These are phyloP conservation scores for Phytopythium montanum DNA, from an alignment of 352 stramenopile genomes.

Conservation along the genomic window DNA sequence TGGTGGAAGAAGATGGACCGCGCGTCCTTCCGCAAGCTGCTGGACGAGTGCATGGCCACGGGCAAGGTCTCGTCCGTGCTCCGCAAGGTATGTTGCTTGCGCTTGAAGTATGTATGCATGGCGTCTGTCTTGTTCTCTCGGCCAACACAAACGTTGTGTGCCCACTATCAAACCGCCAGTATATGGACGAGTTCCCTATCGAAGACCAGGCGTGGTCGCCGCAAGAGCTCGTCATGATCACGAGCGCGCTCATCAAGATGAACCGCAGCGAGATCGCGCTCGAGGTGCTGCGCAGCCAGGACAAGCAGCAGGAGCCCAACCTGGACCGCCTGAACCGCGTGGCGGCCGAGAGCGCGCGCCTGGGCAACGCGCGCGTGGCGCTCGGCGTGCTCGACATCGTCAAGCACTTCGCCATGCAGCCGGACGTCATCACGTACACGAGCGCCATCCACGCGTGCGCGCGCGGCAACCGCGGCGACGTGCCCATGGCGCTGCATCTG, in stretches of 20 bases:
- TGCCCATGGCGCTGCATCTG: conserved; percentile 53
- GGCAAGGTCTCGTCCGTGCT: conserved; percentile 50
- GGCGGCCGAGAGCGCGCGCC: conserved; percentile 53
- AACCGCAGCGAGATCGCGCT: conserved; percentile 57
- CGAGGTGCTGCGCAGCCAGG: conserved; percentile 58
- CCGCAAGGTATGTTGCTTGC: conserved; percentile 28
- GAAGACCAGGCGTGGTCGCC: conserved; percentile 55
- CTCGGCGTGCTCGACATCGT: conserved; percentile 69
- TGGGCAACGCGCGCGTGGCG: conserved; percentile 64
- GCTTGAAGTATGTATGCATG: neutral
- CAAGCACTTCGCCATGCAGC: conserved; percentile 57
- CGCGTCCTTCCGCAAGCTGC: conserved; percentile 48
- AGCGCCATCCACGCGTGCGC: conserved; percentile 80
- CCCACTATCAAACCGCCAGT: conserved; percentile 17
- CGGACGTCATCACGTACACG: conserved; percentile 75
- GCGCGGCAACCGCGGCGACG: conserved; percentile 39
- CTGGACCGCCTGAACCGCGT: conserved; percentile 58
- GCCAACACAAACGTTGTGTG: too few relatives aligned
- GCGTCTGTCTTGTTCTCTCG: too few relatives aligned
- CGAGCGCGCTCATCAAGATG: conserved; percentile 68
- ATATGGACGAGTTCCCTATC: conserved; percentile 69
- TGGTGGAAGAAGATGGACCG: conserved; percentile 59
- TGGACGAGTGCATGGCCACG: conserved; percentile 56
- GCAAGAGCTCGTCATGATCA: conserved; percentile 76
- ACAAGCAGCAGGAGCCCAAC: conserved; percentile 38